Evolutionary conservation across 768 basidiomycete genomes (phyloP).

Genomic region (Agaricus subrufescens): DNA sequence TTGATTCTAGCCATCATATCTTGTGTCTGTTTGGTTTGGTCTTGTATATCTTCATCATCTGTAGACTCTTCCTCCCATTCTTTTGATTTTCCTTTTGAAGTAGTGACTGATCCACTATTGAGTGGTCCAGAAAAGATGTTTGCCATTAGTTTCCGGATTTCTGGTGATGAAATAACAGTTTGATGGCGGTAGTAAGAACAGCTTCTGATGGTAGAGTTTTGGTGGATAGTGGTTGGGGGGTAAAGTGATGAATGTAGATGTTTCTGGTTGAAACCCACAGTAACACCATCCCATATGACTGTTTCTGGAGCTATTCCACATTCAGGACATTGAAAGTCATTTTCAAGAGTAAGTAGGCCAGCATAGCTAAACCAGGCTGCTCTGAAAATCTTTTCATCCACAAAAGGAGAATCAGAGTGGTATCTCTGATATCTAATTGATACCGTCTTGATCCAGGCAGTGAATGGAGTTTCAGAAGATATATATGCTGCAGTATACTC

Average conservation of each 20-base stretch:
- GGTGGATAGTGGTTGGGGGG: constrained; percentile 24
- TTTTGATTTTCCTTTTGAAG: too few species aligned
- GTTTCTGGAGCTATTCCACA: constrained; percentile 24
- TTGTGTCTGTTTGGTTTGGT: too few species aligned
- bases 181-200: constrained; percentile 16
- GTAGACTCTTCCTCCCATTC: too few species aligned
- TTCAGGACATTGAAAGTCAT: constrained; percentile 19
- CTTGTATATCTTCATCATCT: too few species aligned
- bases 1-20: too few species aligned
- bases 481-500: constrained; percentile 27
- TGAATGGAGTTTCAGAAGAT: constrained; percentile 30
- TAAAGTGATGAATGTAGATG: constrained; percentile 18
- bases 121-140: background rate
- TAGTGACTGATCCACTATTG: too few species aligned
- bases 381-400: constrained; percentile 23
- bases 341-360: constrained; percentile 15
- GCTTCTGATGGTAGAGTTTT: constrained; percentile 7
- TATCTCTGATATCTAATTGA: constrained; percentile 16
- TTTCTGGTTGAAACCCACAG: constrained; percentile 23
- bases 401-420: constrained; percentile 13
- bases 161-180: constrained; percentile 25
- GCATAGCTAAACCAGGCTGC: constrained; percentile 29
- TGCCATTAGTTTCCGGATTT: background rate
- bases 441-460: constrained; percentile 19
- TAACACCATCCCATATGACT: constrained; percentile 30